Evolutionary conservation across 352 stramenopile species (phyloP).

Genomic region (Blastocystis sp.): DNA sequence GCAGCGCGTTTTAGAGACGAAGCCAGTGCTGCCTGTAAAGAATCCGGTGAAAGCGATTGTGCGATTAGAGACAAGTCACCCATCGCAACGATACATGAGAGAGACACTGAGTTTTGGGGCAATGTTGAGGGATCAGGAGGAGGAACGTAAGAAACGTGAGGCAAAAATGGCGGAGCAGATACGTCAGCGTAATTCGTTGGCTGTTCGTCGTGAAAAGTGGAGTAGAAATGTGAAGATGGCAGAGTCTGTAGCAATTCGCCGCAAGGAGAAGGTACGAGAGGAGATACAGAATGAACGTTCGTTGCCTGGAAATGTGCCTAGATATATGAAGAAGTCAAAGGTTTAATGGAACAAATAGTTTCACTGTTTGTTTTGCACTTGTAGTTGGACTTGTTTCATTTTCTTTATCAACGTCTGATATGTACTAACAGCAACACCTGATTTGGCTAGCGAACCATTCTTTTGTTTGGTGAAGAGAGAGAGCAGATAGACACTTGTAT

Average conservation of each 20-base stretch:
- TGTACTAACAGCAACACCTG: conserved; percentile 3
- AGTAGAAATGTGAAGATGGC: conserved; percentile 1
- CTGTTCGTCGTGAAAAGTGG: not conserved
- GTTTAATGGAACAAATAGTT: conserved; percentile 47
- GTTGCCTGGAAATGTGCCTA: not conserved
- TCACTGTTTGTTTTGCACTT: conserved; percentile 28
- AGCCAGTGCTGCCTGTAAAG: not conserved
- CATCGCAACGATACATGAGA: conserved; percentile 11
- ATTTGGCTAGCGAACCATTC: not conserved
- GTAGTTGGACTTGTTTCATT: conserved; percentile 28
- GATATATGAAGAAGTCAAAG: too few species aligned
- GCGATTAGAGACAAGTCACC: not conserved
- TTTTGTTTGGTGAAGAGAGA: conserved; percentile 17
- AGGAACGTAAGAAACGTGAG: conserved; percentile 13
- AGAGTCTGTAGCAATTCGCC: not conserved
- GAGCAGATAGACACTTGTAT: conserved; percentile 47
- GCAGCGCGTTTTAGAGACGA: not conserved
- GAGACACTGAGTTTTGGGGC: conserved; percentile 3
- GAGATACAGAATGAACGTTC: not conserved
- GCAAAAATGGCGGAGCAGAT: not conserved
- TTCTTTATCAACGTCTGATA: conserved; percentile 58
- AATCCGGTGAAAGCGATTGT: not conserved
- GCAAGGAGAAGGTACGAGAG: conserved; percentile 13
- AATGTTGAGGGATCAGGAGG: not conserved
- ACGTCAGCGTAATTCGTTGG: conserved; percentile 3